Evolutionary conservation across 805 yeast species (phyloP), one percentile per base, ranked within the genome.

Genomic region (Saturnispora serradocipensis): DNA sequence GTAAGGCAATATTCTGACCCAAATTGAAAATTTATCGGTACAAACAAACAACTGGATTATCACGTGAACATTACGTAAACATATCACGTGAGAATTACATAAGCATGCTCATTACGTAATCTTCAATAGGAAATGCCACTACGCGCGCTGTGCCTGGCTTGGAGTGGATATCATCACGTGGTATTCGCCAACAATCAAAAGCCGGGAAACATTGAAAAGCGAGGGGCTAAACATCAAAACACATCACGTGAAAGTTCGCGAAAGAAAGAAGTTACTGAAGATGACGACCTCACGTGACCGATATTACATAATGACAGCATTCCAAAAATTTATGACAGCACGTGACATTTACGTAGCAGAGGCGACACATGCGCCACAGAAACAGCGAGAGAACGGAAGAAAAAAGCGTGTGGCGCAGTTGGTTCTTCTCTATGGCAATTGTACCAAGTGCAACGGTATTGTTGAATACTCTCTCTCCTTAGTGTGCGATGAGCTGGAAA

Each of bases 401-500:
- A 3, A 25, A 25, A 25, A 7, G 28, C 3, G 28, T 13, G 34
- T 30, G 34, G 34, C 34, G 34, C 34, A 30, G 8, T 30, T 30
- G 13, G 34, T 10, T 11, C 34, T 30, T 4, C 9, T 11, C 13
- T 30, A 5, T 13, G 13, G 13, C 9, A 25, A 25, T 2, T 8
- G 28, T 5, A 25, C 28, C 28, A 25, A 25, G 28, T 7, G 9
- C 9, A 5, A 25, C 28, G 9, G 9, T 6, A 25, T 25, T 8
- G 28, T 6, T 25, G 28, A 25, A 25, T 25, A 30, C 34, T 13
- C 34, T 30, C n/a, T 30, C 15, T 30, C 34, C 34, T 30, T 30
- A 30, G 15, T 5, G 15, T 30, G 24, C 16, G 9, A 49, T 51
- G 20, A 45, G 49, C 3, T 90, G 98, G 98, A 77, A 84, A 60